Base-by-base conservation (phyloP, 2,329 filamentous ascomycete species). In the Knoxdaviesia capensis region DNA sequence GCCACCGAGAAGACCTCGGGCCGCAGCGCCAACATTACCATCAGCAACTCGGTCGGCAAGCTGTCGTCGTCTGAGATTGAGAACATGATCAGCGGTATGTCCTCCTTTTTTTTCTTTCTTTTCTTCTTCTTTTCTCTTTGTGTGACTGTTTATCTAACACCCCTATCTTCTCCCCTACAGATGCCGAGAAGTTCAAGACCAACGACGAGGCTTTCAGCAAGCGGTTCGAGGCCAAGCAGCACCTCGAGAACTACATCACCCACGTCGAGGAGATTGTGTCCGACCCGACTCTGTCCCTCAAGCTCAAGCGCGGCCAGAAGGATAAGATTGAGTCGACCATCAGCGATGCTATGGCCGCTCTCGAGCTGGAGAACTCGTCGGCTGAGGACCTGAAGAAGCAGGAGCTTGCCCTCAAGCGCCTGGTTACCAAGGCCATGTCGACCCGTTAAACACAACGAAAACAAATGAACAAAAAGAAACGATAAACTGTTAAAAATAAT, bases 361-460 rank as follows among this genome's bases (percentile, higher is more conserved):
- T 98, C 50, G 90, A 98, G 77, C 69, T 98, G 58, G 83, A 88
- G 65, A 92, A 98, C 53, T 83, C 84, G 44, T 66, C 69, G 48
- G 82, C 86, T 47, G 92, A 98, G 54, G 90, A 98, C 60, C 72
- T 98, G 54, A 96, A 93, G 84, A 96, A 96, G 85, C 93, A 94
- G 80, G 90, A 98, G 74, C 72, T 98, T 52, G 86, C 86, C 47
- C 76, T 98, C 50, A 98, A 96, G 85, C 76, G 90, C 58, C 76
- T 93, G 53, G 87, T 98, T 56, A 98, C 90, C 66, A 98, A 96
- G 81, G 87, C 83, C 56, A 93, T 93, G 84, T 78, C 84, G 50
- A 87, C 84, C 58, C 79, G 84, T 65, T 93, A 87, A 77, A 59
- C 38, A 31, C 20, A 38, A 31, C 32, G 30, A 28, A 20, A 40